A percentile compares a stretch with the other conserved stretches of the same genome.
Evolutionary conservation across 192 early-diverging fungal genomes (phyloP).

Genomic region (Coemansia sp.): DNA sequence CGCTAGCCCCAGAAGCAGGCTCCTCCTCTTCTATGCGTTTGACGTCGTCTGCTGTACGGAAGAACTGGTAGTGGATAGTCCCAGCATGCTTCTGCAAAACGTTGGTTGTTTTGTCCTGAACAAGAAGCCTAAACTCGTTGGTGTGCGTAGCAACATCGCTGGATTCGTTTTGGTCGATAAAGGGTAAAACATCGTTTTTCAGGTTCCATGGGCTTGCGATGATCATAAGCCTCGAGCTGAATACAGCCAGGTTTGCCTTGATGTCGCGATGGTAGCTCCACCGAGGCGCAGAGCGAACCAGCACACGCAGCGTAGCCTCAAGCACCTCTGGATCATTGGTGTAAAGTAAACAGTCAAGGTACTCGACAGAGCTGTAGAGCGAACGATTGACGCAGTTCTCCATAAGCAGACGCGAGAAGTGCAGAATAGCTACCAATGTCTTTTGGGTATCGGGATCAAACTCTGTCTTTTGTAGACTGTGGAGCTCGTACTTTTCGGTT

Average conservation of each 20-base stretch:
- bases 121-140: slow-evolving; percentile 47
- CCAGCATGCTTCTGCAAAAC: slow-evolving; percentile 26
- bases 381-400: slow-evolving; percentile 96
- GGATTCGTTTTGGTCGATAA: neutral
- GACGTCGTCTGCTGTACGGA: slow-evolving; percentile 50
- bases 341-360: slow-evolving; percentile 77
- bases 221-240: slow-evolving; percentile 40
- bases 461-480: slow-evolving; percentile 61
- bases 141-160: slow-evolving; percentile 28
- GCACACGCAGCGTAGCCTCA: slow-evolving; percentile 71
- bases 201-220: slow-evolving; percentile 44
- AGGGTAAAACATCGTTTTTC: slow-evolving; percentile 25
- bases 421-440: slow-evolving; percentile 66
- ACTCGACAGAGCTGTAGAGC: slow-evolving; percentile 85
- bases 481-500: slow-evolving; percentile 65
- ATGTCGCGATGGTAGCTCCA: slow-evolving; percentile 76
- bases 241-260: slow-evolving; percentile 36
- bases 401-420: slow-evolving; percentile 78
- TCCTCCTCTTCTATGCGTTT: slow-evolving; percentile 37
- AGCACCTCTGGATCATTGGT: slow-evolving; percentile 80
- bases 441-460: slow-evolving; percentile 60
- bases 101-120: slow-evolving; percentile 13
- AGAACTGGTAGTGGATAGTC: slow-evolving; percentile 43
- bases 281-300: slow-evolving; percentile 89
- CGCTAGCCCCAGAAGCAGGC: neutral